These are phyloP conservation scores for Nectriaceae sp. DNA, from an alignment of 2,329 filamentous ascomycete species.

Conservation along the genomic window DNA sequence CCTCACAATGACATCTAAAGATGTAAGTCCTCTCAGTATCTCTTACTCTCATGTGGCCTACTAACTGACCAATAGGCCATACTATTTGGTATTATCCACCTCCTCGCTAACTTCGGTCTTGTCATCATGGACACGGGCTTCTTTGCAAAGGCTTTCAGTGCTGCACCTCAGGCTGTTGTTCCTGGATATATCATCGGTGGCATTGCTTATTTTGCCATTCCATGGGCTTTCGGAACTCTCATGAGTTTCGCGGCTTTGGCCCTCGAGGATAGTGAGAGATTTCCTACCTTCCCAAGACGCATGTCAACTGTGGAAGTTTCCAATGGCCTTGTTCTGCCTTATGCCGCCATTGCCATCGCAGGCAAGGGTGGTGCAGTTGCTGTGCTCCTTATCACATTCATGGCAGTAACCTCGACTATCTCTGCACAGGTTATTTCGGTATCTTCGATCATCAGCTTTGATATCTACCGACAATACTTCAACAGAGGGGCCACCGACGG, in stretches of 20 bases:
- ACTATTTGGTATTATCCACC: constrained; percentile 89
- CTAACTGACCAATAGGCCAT: constrained; percentile 61
- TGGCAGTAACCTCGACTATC: constrained; percentile 2
- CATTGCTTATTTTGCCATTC: constrained; percentile 86
- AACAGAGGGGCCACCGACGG: not conserved
- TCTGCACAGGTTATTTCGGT: constrained; percentile 3
- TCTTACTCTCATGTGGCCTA: too few relatives aligned
- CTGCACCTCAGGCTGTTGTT: constrained; percentile 78
- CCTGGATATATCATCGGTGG: constrained; percentile 87
- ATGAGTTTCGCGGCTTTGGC: constrained; percentile 55
- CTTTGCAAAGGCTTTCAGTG: constrained; percentile 91
- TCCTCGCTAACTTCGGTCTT: constrained; percentile 77
- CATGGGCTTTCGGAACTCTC: constrained; percentile 83
- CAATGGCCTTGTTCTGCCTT: constrained; percentile 4
- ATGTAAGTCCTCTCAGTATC: too few relatives aligned
- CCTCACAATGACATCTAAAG: constrained; percentile 73
- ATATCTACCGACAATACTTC: constrained; percentile 5
- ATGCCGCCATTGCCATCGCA: constrained; percentile 2
- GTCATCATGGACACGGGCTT: constrained; percentile 87
- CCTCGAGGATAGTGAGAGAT: not conserved
- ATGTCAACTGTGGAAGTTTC: constrained; percentile 3
- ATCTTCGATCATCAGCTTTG: constrained; percentile 1
- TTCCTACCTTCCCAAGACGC: constrained; percentile 6
- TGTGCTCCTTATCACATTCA: constrained; percentile 5
- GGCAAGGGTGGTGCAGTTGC: constrained; percentile 2